Base-by-base conservation (phyloP, 768 basidiomycete genomes). In the Cubamyces sp. region DNA sequence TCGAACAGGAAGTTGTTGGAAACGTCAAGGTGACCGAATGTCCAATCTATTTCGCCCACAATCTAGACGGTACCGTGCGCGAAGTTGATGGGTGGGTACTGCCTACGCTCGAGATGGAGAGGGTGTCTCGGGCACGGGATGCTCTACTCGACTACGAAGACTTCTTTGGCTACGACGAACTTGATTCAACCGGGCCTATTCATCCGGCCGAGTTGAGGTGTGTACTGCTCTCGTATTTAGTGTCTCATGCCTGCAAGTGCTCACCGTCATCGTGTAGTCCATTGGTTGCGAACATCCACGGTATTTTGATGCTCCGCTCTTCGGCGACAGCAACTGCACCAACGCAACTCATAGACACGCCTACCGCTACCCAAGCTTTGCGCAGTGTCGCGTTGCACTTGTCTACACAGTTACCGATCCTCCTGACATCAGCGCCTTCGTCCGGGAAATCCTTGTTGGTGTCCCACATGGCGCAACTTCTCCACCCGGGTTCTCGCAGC, bases 401-500 rank as follows among this genome's bases (percentile, higher is more conserved):
- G 2, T 89, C 88, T 1, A 79, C 87, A 42, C 85, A 89, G 3
- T 74, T 89, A 0, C 96, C 97, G 3, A 84, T 85, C 12, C 86
- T 99, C 15, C 72, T 99, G 16, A 90, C 93, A 1, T 94, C 95
- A 0, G 76, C 92, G 0, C 87, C 94, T 0, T 96, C 94, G 1
- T 86, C 92, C 1, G 97, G 97, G 52, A 98, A 98, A 71, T 85
- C 89, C 0, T 79, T 94, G 5, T 74, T 94, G 15, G 76, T 98
- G 25, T 81, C 86, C 15, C 86, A 97, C 66, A 85, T 98, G 30
- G 89, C 92, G 11, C 76, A 80, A 11, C 68, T 80, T 11, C 73
- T 98, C 12, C 80, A 86, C 69, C 88, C 92, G 0, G 77, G 77
- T 19, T 70, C 75, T 7, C 79, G 76, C 54, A 87, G 88, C 61